Percentiles rank a stretch among this genome's conserved stretches.
These are phyloP conservation scores for Backusella circina DNA, from an alignment of 192 early-diverging fungal genomes.

Conservation along the genomic window DNA sequence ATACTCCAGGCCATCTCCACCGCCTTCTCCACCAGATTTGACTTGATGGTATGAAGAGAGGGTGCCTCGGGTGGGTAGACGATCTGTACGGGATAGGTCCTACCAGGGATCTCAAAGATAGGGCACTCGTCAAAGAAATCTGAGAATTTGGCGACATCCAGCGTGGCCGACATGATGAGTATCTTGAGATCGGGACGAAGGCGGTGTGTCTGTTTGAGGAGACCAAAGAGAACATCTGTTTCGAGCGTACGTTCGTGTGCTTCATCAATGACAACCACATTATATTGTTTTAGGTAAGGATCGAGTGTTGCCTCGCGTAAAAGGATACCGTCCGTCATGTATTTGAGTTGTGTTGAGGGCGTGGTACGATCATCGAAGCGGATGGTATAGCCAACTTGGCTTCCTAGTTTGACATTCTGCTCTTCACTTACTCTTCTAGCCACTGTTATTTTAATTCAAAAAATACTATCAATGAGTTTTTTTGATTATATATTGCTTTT, in stretches of 20 bases:
- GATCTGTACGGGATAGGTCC: slow-evolving; percentile 54
- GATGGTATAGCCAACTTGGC: slow-evolving; percentile 87
- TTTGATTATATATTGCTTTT: not conserved
- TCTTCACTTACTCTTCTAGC: slow-evolving; percentile 97
- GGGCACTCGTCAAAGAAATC: slow-evolving; percentile 79
- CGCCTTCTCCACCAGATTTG: slow-evolving; percentile 69
- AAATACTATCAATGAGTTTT: not conserved
- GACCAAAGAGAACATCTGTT: slow-evolving; percentile 91
- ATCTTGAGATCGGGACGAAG: slow-evolving; percentile 83
- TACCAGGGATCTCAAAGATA: slow-evolving; percentile 73
- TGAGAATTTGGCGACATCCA: slow-evolving; percentile 79
- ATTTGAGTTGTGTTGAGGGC: slow-evolving; percentile 81
- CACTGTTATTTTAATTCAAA: slow-evolving; percentile 44
- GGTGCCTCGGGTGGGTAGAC: slow-evolving; percentile 42
- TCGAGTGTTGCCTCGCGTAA: slow-evolving; percentile 86
- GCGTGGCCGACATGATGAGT: slow-evolving; percentile 77
- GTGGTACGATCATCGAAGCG: slow-evolving; percentile 95
- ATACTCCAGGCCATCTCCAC: slow-evolving; percentile 78
- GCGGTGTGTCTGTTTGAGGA: slow-evolving; percentile 75
- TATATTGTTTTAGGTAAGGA: slow-evolving; percentile 80
- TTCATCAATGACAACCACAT: slow-evolving; percentile 93
- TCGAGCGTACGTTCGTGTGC: slow-evolving; percentile 93
- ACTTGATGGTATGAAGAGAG: slow-evolving; percentile 60
- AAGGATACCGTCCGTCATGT: slow-evolving; percentile 97
- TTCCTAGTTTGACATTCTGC: slow-evolving; percentile 75